phyloP scores from a whole-genome alignment of 169 alveolate species.

The Eimeria tenella region DNA sequence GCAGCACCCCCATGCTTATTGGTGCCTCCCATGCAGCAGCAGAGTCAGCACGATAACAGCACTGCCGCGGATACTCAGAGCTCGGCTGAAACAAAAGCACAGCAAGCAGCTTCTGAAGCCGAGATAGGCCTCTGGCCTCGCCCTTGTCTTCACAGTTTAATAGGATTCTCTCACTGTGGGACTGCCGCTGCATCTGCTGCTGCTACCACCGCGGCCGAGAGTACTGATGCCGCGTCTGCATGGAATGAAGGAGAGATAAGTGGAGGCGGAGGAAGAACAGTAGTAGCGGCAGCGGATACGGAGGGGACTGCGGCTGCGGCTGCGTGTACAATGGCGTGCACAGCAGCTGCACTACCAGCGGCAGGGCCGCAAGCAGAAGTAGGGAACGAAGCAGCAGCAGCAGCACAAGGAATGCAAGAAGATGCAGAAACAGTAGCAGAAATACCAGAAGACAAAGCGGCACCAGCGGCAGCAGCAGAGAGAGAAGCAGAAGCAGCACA shows the following conservation, averaged over 20 bases:
- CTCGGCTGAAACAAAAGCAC: neutral
- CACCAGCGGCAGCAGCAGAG: neutral
- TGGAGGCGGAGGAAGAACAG: neutral
- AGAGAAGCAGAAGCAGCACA: neutral
- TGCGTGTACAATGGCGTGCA: neutral
- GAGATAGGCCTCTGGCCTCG: neutral
- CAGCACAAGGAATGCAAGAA: neutral
- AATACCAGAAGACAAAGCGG: neutral
- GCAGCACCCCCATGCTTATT: slow-evolving; percentile 25
- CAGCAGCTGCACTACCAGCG: neutral
- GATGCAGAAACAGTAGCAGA: neutral
- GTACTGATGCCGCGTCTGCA: neutral
- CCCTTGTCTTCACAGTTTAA: slow-evolving; percentile 16
- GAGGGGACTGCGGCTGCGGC: neutral
- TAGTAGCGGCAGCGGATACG: neutral
- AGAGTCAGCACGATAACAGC: neutral
- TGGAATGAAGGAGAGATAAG: neutral
- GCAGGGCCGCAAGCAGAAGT: neutral
- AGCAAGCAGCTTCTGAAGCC: neutral
- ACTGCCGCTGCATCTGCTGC: slow-evolving; percentile 16
- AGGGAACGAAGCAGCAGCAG: slow-evolving; percentile 17
- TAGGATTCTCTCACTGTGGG: neutral
- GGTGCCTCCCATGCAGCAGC: slow-evolving; percentile 45
- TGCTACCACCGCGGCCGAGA: neutral
- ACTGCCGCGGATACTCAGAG: neutral